Base-by-base conservation (phyloP, 2,329 filamentous ascomycete species). In the Aspergillus sp. region DNA sequence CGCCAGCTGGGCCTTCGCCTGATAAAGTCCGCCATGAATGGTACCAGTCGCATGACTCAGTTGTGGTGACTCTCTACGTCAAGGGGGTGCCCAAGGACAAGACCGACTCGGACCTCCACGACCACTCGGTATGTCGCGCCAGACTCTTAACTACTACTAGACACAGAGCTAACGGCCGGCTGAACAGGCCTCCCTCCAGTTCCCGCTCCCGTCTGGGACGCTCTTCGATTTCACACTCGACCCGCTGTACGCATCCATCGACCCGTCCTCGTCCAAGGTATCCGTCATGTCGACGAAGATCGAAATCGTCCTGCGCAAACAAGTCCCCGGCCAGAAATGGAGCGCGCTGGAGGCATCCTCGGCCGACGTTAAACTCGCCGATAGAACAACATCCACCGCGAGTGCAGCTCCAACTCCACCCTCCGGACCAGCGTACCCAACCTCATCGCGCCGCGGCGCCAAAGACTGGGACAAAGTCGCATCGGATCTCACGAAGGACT, bases 391-490 rank as follows among this genome's bases (percentile, higher is more conserved):
- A 11, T 38, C 37, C 6, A 29, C 20, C n/a, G 31, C 5, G 11
- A 14, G 44, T 4, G 29, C 41, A 10, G n/a, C n/a, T n/a, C 29
- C 45, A 30, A 33, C 52, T 15, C 19, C 47, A 8, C 27, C 48
- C n/a, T 48, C 60, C 17, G 64, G 57, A 1, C 82, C 81, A 0
- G 61, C 69, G 0, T 95, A 96, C 54, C 89, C 91, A 1, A 89
- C 86, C 0, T 95, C 88, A 1, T 91, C 89, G 8, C 80, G 78
- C 40, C 71, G 64, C 1, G 89, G 88, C 0, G 76, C 83, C 3
- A 94, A 93, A 62, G 74, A 98, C 61, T 98, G 91, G 91, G 91
- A 98, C 55, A 83, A 78, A 41, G 53, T 95, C 2, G 77, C 71
- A 5, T 59, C 63, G 1, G 67, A 69, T 4, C 56, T 75, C 11